Base-by-base conservation (phyloP, 116 monocot genomes). In the Trichopus zeylanicus region DNA sequence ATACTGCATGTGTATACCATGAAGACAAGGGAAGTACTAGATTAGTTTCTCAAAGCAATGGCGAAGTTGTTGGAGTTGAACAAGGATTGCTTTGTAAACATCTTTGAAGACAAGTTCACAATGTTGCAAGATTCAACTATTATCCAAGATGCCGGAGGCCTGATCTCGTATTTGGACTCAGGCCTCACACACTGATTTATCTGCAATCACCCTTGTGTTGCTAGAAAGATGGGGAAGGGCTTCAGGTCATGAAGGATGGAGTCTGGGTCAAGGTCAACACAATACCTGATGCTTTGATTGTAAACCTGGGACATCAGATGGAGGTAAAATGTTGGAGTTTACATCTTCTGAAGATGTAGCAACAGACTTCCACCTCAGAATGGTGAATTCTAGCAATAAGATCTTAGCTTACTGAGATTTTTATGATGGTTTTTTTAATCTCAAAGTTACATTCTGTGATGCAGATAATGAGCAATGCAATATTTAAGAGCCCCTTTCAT, bases 311-410 rank as follows among this genome's bases (percentile, higher is more conserved):
- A 26, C 80, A 91, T 47, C 68, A 65, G 1, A 74, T 83, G 74
- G 77, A 91, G 82, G 86, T 91, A 66, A 42, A 42, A n/a, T n/a
- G n/a, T n/a, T n/a, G n/a, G n/a, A 2, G 57, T 73, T 33, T 84
- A 85, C 10, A 23, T 84, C 34, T n/a, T n/a, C n/a, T n/a, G n/a
- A n/a, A n/a, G n/a, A n/a, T n/a, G n/a, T n/a, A n/a, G n/a, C n/a
- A n/a, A n/a, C n/a, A n/a, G n/a, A n/a, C n/a, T n/a, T n/a, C n/a
- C n/a, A n/a, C n/a, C n/a, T n/a, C n/a, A n/a, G n/a, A n/a, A n/a
- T n/a, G n/a, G n/a, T n/a, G n/a, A n/a, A n/a, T n/a, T n/a, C n/a
- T n/a, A n/a, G n/a, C n/a, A n/a, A n/a, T n/a, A n/a, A n/a, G n/a
- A n/a, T n/a, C 32, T 33, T 33, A 33, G 32, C 32, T 33, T 33